Percentiles rank a stretch among this genome's conserved stretches.
Evolutionary conservation across 2,329 filamentous ascomycete species (phyloP).

Genomic region (Xylariaceae sp.): DNA sequence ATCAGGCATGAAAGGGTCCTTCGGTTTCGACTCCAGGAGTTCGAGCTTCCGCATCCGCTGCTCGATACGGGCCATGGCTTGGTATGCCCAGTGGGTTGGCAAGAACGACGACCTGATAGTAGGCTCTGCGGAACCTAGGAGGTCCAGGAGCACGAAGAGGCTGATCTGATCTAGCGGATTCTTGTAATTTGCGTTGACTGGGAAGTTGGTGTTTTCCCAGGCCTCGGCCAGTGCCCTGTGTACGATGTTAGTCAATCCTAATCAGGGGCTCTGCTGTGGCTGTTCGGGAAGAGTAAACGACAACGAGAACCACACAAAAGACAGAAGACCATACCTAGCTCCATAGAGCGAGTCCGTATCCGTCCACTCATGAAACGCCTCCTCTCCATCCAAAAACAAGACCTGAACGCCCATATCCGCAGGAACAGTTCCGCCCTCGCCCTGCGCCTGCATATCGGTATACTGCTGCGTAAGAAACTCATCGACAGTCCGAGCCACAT

Average conservation of each 20-base stretch:
- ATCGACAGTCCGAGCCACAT: conserved; percentile 68
- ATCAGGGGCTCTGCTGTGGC: not conserved
- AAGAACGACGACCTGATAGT: conserved; percentile 66
- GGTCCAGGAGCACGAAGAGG: conserved; percentile 69
- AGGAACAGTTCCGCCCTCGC: conserved; percentile 46
- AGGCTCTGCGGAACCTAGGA: conserved; percentile 59
- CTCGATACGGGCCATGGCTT: conserved; percentile 60
- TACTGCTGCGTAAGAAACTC: conserved; percentile 68
- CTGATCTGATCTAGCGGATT: conserved; percentile 67
- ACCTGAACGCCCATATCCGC: conserved; percentile 74
- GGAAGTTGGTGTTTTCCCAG: conserved; percentile 63
- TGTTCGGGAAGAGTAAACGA: not conserved
- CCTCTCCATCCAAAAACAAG: conserved; percentile 74
- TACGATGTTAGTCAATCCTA: conserved; percentile 5
- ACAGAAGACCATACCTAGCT: conserved; percentile 50
- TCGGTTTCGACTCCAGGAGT: conserved; percentile 41
- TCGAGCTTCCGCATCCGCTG: conserved; percentile 54
- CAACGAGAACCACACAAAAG: not conserved
- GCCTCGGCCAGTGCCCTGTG: conserved; percentile 59
- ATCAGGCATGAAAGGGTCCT: conserved; percentile 52
- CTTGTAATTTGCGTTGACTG: conserved; percentile 63
- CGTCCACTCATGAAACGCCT: conserved; percentile 71
- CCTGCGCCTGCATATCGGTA: conserved; percentile 58
- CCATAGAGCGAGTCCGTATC: conserved; percentile 72
- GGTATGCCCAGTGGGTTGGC: conserved; percentile 79